These are phyloP conservation scores for Candolleomyces efflorescens DNA, from an alignment of 768 basidiomycete species.

Conservation along the genomic window DNA sequence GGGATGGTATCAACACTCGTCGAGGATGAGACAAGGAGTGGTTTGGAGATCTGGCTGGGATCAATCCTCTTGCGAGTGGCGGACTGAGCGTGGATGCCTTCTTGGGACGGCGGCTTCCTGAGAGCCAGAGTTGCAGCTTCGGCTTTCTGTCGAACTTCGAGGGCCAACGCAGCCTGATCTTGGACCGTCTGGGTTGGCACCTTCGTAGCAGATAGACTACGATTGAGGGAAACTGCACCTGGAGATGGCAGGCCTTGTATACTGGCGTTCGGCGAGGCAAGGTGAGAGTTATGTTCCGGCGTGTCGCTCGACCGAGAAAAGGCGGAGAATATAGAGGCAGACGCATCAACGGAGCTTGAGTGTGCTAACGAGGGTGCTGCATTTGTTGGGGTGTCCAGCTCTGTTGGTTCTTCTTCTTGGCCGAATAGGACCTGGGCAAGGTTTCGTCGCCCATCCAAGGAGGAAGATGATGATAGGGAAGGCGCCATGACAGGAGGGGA, in stretches of 20 bases:
- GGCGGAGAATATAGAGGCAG: neutral
- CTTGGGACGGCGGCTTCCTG: constrained; percentile 32
- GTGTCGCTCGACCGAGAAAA: neutral
- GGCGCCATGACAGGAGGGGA: neutral
- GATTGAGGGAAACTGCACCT: constrained; percentile 18
- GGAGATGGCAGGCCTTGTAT: neutral
- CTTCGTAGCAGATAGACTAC: constrained; percentile 40
- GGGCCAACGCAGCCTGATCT: constrained; percentile 53
- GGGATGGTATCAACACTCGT: constrained; percentile 67
- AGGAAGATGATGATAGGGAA: constrained; percentile 11
- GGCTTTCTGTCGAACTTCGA: constrained; percentile 63
- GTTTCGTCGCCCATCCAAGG: constrained; percentile 45
- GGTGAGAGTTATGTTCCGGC: neutral
- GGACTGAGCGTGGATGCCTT: constrained; percentile 31
- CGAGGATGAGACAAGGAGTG: constrained; percentile 61
- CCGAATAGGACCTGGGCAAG: constrained; percentile 79
- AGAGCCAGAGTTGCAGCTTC: constrained; percentile 64
- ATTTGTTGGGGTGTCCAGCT: constrained; percentile 3
- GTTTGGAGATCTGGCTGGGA: constrained; percentile 61
- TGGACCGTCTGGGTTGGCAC: constrained; percentile 35
- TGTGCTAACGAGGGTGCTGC: neutral
- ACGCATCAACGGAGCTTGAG: constrained; percentile 8
- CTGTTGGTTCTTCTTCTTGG: constrained; percentile 31
- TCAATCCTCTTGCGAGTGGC: constrained; percentile 56
- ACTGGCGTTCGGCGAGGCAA: neutral